Evolutionary conservation across 2,329 filamentous ascomycete genomes (phyloP).

Genomic region (Geoglossum cookeanum): DNA sequence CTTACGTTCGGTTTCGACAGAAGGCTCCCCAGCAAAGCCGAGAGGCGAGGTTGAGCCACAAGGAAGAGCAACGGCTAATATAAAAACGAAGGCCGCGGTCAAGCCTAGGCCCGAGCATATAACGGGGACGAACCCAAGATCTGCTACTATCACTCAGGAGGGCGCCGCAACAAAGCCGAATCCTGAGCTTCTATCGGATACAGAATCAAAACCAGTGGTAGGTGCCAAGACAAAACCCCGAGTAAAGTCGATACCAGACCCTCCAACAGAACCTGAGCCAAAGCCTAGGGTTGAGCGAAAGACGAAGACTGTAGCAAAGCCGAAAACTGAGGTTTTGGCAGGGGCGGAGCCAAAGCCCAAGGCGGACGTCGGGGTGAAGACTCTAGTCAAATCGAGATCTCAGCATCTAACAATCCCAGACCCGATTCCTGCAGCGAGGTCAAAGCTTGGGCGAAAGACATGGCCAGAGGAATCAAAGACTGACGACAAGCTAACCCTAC

Average conservation of each 20-base stretch:
- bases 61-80: neutral
- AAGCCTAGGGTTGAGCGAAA: neutral
- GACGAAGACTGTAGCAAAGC: neutral
- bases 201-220: neutral
- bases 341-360: neutral
- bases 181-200: neutral
- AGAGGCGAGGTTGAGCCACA: neutral
- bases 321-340: neutral
- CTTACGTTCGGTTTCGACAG: neutral
- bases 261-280: neutral
- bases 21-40: neutral
- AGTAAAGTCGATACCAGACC: too few relatives aligned
- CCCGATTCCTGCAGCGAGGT: neutral
- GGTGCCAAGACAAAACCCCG: neutral
- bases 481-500: constrained; percentile 4
- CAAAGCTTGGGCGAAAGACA: neutral
- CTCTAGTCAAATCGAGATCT: neutral
- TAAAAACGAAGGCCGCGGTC: neutral
- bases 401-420: neutral
- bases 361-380: neutral
- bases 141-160: neutral
- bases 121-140: neutral
- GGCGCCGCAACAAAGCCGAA: neutral
- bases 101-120: neutral
- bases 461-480: constrained; percentile 10